A percentile compares a stretch with the other conserved stretches of the same genome.
These are phyloP conservation scores for Dentipellis sp. DNA, from an alignment of 768 basidiomycete genomes.

Conservation along the genomic window DNA sequence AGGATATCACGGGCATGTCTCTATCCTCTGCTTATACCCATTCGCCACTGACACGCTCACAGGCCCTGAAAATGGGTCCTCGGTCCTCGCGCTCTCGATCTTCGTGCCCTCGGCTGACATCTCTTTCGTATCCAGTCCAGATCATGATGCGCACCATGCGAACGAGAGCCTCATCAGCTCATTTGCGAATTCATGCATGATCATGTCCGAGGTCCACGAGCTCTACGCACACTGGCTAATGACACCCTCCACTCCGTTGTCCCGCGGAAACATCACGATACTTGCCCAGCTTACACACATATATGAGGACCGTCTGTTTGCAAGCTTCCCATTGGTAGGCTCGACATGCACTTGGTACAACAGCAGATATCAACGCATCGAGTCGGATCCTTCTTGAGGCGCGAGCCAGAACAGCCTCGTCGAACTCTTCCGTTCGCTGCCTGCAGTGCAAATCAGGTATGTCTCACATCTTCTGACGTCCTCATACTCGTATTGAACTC, in stretches of 20 bases:
- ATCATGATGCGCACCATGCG: slow-evolving; percentile 23
- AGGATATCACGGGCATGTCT: background rate
- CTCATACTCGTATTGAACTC: background rate
- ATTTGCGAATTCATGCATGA: slow-evolving; percentile 21
- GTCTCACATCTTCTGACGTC: background rate
- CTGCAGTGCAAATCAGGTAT: slow-evolving; percentile 22
- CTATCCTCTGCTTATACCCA: background rate
- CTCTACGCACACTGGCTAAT: slow-evolving; percentile 20
- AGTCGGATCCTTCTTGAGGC: slow-evolving; percentile 15
- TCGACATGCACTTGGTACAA: slow-evolving; percentile 19
- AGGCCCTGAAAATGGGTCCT: slow-evolving; percentile 19
- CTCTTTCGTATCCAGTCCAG: slow-evolving; percentile 20
- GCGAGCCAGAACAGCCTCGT: slow-evolving; percentile 19
- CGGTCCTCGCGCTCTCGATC: slow-evolving; percentile 23
- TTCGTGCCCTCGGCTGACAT: slow-evolving; percentile 24
- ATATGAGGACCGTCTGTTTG: slow-evolving; percentile 23
- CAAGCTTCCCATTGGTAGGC: slow-evolving; percentile 20
- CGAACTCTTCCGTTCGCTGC: slow-evolving; percentile 22
- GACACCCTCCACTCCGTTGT: slow-evolving; percentile 17
- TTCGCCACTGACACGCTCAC: slow-evolving; percentile 14
- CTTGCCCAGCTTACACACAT: slow-evolving; percentile 22
- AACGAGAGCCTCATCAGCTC: slow-evolving; percentile 23
- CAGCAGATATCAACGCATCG: too few relatives aligned
- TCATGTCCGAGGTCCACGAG: slow-evolving; percentile 21
- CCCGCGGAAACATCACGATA: slow-evolving; percentile 27